Evolutionary conservation across 1,284 basidiomycete genomes (phyloP).

Genomic region (Gymnopus androsaceus): DNA sequence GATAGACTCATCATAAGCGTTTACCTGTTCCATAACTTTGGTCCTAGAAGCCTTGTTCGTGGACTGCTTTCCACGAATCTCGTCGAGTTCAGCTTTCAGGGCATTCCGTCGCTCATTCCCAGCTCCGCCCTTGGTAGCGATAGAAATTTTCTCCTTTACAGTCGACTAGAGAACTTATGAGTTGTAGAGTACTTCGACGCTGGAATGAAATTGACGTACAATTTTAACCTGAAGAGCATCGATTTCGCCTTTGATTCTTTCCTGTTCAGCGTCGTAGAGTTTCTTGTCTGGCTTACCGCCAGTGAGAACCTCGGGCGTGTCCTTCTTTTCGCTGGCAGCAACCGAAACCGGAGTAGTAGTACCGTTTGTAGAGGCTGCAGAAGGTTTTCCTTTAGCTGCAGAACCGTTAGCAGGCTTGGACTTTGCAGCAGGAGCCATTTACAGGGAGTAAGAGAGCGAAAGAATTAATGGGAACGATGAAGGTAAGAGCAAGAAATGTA

Average conservation of each 20-base stretch:
- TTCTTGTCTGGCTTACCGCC: constrained; percentile 79
- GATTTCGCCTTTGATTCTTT: constrained; percentile 80
- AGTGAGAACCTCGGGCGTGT: constrained; percentile 44
- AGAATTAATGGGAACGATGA: constrained; percentile 23
- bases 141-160: constrained; percentile 78
- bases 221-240: constrained; percentile 78
- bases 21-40: constrained; percentile 85
- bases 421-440: constrained; percentile 50
- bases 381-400: constrained; percentile 37
- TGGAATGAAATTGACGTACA: constrained; percentile 49
- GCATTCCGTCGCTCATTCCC: constrained; percentile 74
- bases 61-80: constrained; percentile 80
- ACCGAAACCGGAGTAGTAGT: constrained; percentile 50
- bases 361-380: constrained; percentile 43
- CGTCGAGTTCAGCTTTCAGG: constrained; percentile 84
- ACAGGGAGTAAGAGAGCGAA: constrained; percentile 27
- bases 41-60: constrained; percentile 74
- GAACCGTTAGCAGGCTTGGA: constrained; percentile 54
- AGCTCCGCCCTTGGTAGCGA: constrained; percentile 58
- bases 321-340: constrained; percentile 38
- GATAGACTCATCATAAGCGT: constrained; percentile 78
- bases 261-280: constrained; percentile 81
- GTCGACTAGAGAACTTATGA: constrained; percentile 52
- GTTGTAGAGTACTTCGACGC: not conserved
- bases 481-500: constrained; percentile 29